These are phyloP conservation scores for Chaetomium globosum DNA, from an alignment of 2,329 filamentous ascomycete species.

Conservation along the genomic window DNA sequence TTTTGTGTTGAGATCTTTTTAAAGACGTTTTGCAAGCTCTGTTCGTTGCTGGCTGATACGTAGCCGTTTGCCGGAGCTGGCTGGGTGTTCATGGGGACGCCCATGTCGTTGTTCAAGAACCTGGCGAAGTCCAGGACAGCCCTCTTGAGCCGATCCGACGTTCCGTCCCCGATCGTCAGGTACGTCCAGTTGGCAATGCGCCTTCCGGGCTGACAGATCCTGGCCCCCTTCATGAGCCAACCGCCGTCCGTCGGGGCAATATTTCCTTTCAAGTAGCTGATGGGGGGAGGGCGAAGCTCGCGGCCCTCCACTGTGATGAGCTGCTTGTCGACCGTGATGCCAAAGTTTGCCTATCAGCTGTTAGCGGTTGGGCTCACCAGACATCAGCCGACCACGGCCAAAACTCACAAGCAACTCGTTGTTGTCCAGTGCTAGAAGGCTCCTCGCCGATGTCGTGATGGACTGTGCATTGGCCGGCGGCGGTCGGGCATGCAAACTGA, in stretches of 20 bases:
- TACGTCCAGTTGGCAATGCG: slow-evolving; percentile 55
- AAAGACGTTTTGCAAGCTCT: slow-evolving; percentile 32
- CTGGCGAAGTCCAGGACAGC: slow-evolving; percentile 43
- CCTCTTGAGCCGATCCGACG: neutral
- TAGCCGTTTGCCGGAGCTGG: slow-evolving; percentile 27
- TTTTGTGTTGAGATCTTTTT: slow-evolving; percentile 25
- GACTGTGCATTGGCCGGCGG: slow-evolving; percentile 69
- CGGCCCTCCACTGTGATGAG: slow-evolving; percentile 75
- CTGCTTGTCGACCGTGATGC: slow-evolving; percentile 60
- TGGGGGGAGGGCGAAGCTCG: slow-evolving; percentile 61
- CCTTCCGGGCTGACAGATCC: slow-evolving; percentile 56
- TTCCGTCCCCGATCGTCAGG: slow-evolving; percentile 45
- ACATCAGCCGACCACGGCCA: neutral
- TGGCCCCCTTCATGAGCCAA: slow-evolving; percentile 69
- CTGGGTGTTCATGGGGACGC: slow-evolving; percentile 44
- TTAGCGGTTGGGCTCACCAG: neutral
- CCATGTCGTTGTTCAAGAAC: slow-evolving; percentile 45
- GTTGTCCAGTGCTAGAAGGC: slow-evolving; percentile 60
- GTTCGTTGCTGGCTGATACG: slow-evolving; percentile 33
- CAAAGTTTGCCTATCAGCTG: slow-evolving; percentile 52
- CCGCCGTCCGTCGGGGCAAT: slow-evolving; percentile 53
- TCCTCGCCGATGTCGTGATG: slow-evolving; percentile 61
- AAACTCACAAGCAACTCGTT: slow-evolving; percentile 50
- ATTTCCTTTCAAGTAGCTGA: slow-evolving; percentile 56
- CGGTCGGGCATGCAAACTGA: slow-evolving; percentile 66